Evolutionary conservation across 192 early-diverging fungal genomes (phyloP), one percentile per base, ranked within the genome.

Genomic region (Coemansia sp.): DNA sequence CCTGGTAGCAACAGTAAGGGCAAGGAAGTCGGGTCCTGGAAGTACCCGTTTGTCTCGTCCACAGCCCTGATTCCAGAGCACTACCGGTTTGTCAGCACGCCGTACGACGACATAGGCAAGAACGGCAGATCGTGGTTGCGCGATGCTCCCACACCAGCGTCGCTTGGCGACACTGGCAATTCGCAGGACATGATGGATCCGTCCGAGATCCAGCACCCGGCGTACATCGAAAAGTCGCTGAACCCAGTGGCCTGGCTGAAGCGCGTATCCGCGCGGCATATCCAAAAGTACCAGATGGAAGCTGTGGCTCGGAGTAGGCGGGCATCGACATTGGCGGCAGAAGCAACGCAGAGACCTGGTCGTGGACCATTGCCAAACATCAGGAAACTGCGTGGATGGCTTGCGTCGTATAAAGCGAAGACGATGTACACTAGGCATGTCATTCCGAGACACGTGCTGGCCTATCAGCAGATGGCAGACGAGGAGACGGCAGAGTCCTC

Each of bases 221-320:
- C 66, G 50, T 52, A 72, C 4, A 45, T 69, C 9, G 76, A 79
- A 59, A 69, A 64, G 40, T 70, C 76, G 19, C 67, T 79, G 28
- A 73, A 73, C 29, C 76, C 76, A 13, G 70, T 70, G 10, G 47
- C 76, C 23, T 79, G 76, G 76, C 68, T 73, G 44, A 65, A 61
- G 45, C 66, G 76, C 2, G 48, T 69, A 1, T 65, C 76, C 2
- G 70, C 76, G 2, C 33, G 75, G 5, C 65, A 61, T 47, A 60
- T 78, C 28, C 75, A 78, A 31, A 53, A 61, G 40, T 55, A 58
- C 28, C 55, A 57, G 29, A 50, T 50, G 47, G 15, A 13, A 7
- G 59, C 61, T 2, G 37, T 2, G 47, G 13, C 27, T 13, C 29
- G 2, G 54, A 60, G 55, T 27, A 48, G 44, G 23, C 27, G 19